These are phyloP conservation scores for Oryza australiensis DNA, from an alignment of 176 grass and related monocot species.

Conservation along the genomic window DNA sequence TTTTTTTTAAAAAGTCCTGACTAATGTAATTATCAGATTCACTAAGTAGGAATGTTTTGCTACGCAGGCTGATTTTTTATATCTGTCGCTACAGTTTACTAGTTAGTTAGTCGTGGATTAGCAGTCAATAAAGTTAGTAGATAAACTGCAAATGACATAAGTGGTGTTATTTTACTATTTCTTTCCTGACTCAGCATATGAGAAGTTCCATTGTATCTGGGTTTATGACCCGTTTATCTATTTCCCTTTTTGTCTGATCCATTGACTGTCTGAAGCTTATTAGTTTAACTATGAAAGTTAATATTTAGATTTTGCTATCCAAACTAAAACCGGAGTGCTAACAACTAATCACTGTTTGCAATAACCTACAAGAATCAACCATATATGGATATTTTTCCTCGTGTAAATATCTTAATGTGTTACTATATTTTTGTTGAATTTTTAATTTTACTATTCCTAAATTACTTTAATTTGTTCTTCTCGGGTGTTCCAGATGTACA, in stretches of 20 bases:
- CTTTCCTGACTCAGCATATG: background rate
- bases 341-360: background rate
- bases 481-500: background rate
- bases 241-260: background rate
- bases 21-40: background rate
- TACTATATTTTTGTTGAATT: background rate
- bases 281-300: background rate
- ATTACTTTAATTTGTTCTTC: constrained; percentile 1
- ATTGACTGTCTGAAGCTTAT: background rate
- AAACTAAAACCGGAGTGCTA: background rate
- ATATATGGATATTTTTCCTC: background rate
- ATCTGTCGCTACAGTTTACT: background rate
- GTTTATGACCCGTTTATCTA: background rate
- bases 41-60: background rate
- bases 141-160: background rate
- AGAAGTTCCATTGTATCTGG: background rate
- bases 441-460: constrained; percentile 2
- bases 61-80: background rate
- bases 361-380: background rate
- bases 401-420: background rate
- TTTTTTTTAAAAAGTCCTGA: background rate
- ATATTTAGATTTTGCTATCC: background rate
- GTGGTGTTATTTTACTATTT: background rate
- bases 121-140: background rate
- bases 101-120: background rate